Conservation (phyloP, 305 asterid species). For the Caryopteris hybrid region DNA sequence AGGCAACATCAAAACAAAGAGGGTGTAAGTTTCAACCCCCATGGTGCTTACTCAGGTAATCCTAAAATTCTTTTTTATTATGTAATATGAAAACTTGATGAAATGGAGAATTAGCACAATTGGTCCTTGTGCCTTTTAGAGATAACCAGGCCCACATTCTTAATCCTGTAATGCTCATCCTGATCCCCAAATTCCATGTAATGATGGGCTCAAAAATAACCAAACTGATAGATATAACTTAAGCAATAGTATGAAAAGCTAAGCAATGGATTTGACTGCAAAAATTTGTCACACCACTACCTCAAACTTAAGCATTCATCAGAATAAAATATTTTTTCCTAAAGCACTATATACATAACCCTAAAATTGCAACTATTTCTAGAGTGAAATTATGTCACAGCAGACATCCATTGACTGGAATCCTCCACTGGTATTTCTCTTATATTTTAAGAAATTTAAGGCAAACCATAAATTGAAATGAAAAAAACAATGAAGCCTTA, state of each 20-base stretch:
- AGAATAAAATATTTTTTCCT: not conserved
- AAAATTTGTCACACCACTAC: constrained; percentile 10
- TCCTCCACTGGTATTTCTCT: not conserved
- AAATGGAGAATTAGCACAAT: not conserved
- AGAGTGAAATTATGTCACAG: not conserved
- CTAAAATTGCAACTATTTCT: constrained; percentile 9
- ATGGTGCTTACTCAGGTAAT: not conserved
- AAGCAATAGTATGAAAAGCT: constrained; percentile 6
- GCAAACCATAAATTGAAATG: constrained; percentile 11
- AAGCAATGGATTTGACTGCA: not conserved
- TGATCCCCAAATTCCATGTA: not conserved
- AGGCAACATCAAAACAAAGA: constrained; percentile 5
- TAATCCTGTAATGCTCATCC: not conserved
- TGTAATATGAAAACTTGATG: not conserved
- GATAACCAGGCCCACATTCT: not conserved
- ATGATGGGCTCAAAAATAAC: constrained; percentile 14
- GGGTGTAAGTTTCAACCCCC: not conserved
- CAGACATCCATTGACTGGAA: not conserved
- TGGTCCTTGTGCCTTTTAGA: constrained; percentile 3
- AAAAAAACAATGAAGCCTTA: constrained; percentile 2
- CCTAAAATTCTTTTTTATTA: not conserved
- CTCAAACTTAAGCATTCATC: constrained; percentile 8
- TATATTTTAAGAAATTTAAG: constrained; percentile 1
- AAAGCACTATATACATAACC: not conserved
- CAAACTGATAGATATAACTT: constrained; percentile 6